Base-by-base conservation (phyloP, 225 moss, liverwort and hornwort species). In the Anthoceros angustus region DNA sequence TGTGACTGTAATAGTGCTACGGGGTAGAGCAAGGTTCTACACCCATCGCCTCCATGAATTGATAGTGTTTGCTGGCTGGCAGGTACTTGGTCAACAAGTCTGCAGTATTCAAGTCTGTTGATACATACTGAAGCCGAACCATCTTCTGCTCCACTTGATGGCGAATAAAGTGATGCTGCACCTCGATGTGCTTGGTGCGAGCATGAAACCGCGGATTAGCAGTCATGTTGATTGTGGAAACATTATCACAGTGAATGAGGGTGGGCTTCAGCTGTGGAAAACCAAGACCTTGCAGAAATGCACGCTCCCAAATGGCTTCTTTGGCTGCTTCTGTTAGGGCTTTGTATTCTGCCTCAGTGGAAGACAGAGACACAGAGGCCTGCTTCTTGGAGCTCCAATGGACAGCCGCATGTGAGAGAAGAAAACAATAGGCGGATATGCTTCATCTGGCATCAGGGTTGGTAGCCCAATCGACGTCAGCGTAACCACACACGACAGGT, bases 81-180 rank as follows among this genome's bases (percentile, higher is more conserved):
- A 45, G 43, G 43, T 45, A 45, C 43, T 45, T 14, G 43, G 43
- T 45, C 14, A 45, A 45, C 43, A 45, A 45, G 43, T 45, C 43
- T n/a, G n/a, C n/a, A n/a, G n/a, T n/a, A n/a, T n/a, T n/a, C n/a
- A n/a, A n/a, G n/a, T n/a, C n/a, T n/a, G 43, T 45, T 9, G 43
- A 45, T 9, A 45, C 43, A 45, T 45, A 14, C 43, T 45, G 43
- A 45, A 45, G 43, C 43, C 43, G 43, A 14, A 45, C 43, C 43
- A 45, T 45, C 43, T 45, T 45, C 14, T 45, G 43, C 14, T n/a
- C n/a, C n/a, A n/a, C n/a, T n/a, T n/a, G n/a, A n/a, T n/a, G n/a
- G n/a, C n/a, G n/a, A n/a, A n/a, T 45, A 45, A 45, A 45, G 43
- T 45, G 43, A 45, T 45, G 43, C 43, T 45, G 43, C 43, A 45